phyloP scores from a whole-genome alignment of 768 basidiomycete genomes.

The Agrocybe praecox region DNA sequence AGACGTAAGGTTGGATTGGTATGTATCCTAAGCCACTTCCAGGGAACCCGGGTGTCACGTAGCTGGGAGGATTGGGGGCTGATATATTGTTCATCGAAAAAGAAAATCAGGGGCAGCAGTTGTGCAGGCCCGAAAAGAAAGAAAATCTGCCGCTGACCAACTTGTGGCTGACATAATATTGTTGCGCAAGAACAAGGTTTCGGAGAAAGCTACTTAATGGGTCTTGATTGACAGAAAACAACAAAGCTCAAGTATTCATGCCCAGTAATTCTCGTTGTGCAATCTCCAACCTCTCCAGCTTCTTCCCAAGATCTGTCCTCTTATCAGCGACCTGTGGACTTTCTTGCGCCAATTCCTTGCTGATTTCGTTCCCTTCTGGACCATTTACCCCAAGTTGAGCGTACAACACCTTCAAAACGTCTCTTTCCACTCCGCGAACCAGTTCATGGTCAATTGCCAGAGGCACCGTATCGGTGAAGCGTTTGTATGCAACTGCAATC shows the following conservation, averaged over 20 bases:
- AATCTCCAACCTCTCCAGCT: conserved; percentile 47
- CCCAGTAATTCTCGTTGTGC: conserved; percentile 43
- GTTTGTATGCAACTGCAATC: conserved; percentile 56
- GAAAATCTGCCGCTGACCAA: too few relatives aligned
- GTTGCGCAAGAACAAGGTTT: too few relatives aligned
- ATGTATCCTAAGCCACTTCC: too few relatives aligned
- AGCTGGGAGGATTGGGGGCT: too few relatives aligned
- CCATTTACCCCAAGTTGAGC: conserved; percentile 54
- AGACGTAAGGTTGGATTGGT: too few relatives aligned
- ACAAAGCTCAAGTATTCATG: not conserved
- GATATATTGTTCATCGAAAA: too few relatives aligned
- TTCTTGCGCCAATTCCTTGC: conserved; percentile 55
- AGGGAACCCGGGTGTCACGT: too few relatives aligned
- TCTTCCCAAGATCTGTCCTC: conserved; percentile 53
- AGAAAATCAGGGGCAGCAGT: too few relatives aligned
- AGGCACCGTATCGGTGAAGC: conserved; percentile 56
- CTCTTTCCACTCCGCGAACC: conserved; percentile 49
- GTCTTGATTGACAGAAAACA: too few relatives aligned
- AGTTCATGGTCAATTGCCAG: conserved; percentile 56
- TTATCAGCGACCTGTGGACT: conserved; percentile 40
- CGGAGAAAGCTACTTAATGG: not conserved
- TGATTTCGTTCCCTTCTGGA: conserved; percentile 43
- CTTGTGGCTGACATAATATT: too few relatives aligned
- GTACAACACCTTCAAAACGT: conserved; percentile 46
- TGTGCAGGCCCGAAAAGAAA: too few relatives aligned